Evolutionary conservation across 257 asterid genomes (phyloP), one percentile per base, ranked within the genome.

Genomic region (Capsicum pubescens): DNA sequence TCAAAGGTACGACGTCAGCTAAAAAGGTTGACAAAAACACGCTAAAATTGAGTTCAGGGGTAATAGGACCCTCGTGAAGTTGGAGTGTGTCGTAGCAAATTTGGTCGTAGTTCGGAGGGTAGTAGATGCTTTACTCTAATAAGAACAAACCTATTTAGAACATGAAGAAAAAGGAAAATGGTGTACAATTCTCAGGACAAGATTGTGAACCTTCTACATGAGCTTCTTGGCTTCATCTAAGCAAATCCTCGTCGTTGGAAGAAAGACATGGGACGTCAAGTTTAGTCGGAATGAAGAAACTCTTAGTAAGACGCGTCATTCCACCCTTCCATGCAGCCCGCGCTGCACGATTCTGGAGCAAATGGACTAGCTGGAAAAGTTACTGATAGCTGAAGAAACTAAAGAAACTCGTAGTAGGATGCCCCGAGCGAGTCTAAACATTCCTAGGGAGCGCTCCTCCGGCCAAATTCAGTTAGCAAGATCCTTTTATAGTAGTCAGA

Each of bases 401-500:
- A 68, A 4, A 3, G 16, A 44, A 71, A n/a, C 36, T 71, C 6
- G 6, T 70, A 35, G 35, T 44, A 70, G 0, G 79, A n/a, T n/a
- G n/a, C n/a, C n/a, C n/a, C n/a, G n/a, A n/a, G n/a, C n/a, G n/a
- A n/a, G n/a, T n/a, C n/a, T n/a, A n/a, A n/a, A 26, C 64, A 81
- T 44, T 59, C 63, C 67, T 67, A 82, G 10, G 84, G 84, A 54
- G 68, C 15, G 13, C 78, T 82, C 17, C 77, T 54, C 5, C 77
- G 64, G 11, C 80, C 80, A 82, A 90, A 88, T 32, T 92, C 97
- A 46, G 91, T 70, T 83, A 92, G 44, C 88, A 77, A 17, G 59
- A 88, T 83, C 72, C 90, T 93, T 91, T 89, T 93, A 93, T 92
- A 93, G 86, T 85, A 91, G 83, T 94, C 98, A 0, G 94, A 91